Percentiles rank a stretch among this genome's conserved stretches.
Evolutionary conservation across 805 yeast genomes (phyloP).

Genomic region (Candida caryicola): DNA sequence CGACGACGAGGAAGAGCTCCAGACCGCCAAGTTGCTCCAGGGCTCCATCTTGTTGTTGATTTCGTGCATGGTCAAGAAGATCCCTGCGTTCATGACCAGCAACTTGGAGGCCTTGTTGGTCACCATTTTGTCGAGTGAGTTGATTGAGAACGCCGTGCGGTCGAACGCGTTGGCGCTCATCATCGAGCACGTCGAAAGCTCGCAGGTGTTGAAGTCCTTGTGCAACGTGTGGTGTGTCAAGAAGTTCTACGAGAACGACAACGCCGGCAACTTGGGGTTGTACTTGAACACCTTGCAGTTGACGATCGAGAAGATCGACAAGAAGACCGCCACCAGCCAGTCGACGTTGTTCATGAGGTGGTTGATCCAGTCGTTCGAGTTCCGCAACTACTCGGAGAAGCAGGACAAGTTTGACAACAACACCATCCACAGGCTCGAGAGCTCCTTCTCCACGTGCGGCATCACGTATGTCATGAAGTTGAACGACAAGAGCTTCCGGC

Average conservation of each 20-base stretch:
- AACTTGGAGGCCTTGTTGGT: slow-evolving; percentile 61
- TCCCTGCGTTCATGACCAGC: slow-evolving; percentile 81
- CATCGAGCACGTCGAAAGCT: slow-evolving; percentile 65
- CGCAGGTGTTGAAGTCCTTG: slow-evolving; percentile 59
- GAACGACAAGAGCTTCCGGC: slow-evolving; percentile 91
- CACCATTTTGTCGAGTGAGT: slow-evolving; percentile 54
- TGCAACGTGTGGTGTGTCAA: slow-evolving; percentile 57
- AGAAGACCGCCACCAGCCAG: slow-evolving; percentile 71
- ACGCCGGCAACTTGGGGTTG: slow-evolving; percentile 53
- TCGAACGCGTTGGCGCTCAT: slow-evolving; percentile 59
- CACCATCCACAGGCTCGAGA: slow-evolving; percentile 77
- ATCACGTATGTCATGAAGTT: slow-evolving; percentile 80
- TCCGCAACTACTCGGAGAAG: slow-evolving; percentile 50
- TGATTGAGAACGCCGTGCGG: slow-evolving; percentile 59
- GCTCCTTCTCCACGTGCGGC: slow-evolving; percentile 69
- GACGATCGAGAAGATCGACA: slow-evolving; percentile 64
- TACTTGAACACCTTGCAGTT: slow-evolving; percentile 65
- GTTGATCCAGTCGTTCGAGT: slow-evolving; percentile 67
- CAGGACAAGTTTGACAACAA: slow-evolving; percentile 56
- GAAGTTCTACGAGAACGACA: slow-evolving; percentile 32
- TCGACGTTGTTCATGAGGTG: slow-evolving; percentile 67
- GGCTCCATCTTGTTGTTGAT: slow-evolving; percentile 68
- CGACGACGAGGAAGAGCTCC: slow-evolving; percentile 30
- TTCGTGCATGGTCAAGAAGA: slow-evolving; percentile 71
- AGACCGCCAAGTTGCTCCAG: slow-evolving; percentile 47